These are phyloP conservation scores for Aspergillus quadrilineatus DNA, from an alignment of 2,329 filamentous ascomycete species.

Conservation along the genomic window DNA sequence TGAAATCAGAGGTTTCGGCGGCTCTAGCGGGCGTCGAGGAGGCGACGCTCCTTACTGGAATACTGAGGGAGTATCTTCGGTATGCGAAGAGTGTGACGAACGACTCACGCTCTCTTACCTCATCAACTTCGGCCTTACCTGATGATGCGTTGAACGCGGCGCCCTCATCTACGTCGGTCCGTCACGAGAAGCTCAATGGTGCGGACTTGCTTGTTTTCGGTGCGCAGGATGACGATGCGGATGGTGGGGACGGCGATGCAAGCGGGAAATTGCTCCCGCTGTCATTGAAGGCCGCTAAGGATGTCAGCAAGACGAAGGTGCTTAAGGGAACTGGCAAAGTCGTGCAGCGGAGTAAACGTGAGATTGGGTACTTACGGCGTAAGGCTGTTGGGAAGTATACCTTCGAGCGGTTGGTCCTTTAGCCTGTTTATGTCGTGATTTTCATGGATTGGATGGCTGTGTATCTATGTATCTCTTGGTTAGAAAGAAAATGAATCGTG, in stretches of 20 bases:
- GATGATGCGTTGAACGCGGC: conserved; percentile 10
- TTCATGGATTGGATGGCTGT: neutral
- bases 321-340: conserved; percentile 69
- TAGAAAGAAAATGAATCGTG: neutral
- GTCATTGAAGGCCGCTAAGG: conserved; percentile 63
- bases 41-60: conserved; percentile 47
- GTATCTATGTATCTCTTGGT: neutral
- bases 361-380: conserved; percentile 74
- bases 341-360: conserved; percentile 65
- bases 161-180: conserved; percentile 25
- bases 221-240: conserved; percentile 30
- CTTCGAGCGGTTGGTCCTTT: conserved; percentile 72
- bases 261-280: conserved; percentile 62
- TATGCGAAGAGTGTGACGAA: conserved; percentile 36
- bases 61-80: conserved; percentile 48
- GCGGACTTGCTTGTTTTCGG: conserved; percentile 38
- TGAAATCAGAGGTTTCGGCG: conserved; percentile 50
- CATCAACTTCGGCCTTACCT: neutral
- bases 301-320: conserved; percentile 47
- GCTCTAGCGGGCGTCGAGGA: conserved; percentile 50
- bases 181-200: conserved; percentile 41
- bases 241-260: conserved; percentile 32
- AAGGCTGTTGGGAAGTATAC: conserved; percentile 81
- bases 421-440: conserved; percentile 18
- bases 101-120: conserved; percentile 1